Conservation (phyloP, 106 monocot species). For the Dioscorea zingiberensis region DNA sequence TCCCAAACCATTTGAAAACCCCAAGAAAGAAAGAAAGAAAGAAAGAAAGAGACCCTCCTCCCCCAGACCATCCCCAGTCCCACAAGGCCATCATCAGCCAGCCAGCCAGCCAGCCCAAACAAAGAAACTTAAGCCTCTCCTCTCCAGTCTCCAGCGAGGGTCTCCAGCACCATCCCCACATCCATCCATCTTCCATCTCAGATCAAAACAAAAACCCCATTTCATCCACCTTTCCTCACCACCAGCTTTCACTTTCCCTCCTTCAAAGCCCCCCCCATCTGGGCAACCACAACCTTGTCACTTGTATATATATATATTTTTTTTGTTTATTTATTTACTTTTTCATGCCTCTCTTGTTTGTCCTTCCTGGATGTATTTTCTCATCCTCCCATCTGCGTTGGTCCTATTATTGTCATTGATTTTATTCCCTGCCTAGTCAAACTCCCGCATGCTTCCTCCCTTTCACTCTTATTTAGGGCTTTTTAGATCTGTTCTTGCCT, state of each 20-base stretch:
- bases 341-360: conserved; percentile 1
- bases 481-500: no score
- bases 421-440: no score
- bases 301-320: neutral
- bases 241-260: neutral
- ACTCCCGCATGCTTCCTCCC: no score
- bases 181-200: neutral
- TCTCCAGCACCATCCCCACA: neutral
- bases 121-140: neutral
- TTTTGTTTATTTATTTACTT: neutral
- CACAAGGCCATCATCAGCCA: neutral
- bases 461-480: neutral
- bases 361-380: conserved; percentile 11
- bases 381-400: neutral
- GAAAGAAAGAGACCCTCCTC: conserved; percentile 34
- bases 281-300: neutral
- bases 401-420: no score
- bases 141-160: neutral
- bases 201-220: no score
- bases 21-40: conserved; percentile 57
- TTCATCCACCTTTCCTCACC: conserved; percentile 4
- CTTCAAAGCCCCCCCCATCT: conserved; percentile 3
- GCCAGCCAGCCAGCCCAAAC: neutral
- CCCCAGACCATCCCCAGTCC: neutral
- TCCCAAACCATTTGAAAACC: conserved; percentile 68